Conservation (phyloP, 2,329 filamentous ascomycete genomes). For the Aspergillus fumigatus region DNA sequence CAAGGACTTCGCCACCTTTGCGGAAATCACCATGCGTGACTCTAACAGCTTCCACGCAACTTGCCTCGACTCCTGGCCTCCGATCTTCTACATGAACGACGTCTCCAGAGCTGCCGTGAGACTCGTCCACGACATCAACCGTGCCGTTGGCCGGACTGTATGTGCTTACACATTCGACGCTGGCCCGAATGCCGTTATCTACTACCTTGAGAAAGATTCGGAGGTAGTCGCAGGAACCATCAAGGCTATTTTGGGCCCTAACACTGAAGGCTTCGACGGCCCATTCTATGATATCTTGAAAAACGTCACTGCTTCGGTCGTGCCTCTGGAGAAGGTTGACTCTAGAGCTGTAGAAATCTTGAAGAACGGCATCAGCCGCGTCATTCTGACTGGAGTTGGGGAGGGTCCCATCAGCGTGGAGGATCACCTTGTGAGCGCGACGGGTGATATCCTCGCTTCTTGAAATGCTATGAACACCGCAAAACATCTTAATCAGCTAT, state of each 20-base stretch:
- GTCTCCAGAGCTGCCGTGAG: slow-evolving; percentile 81
- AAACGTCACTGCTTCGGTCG: slow-evolving; percentile 43
- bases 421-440: slow-evolving; percentile 67
- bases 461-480: neutral
- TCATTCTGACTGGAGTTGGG: slow-evolving; percentile 88
- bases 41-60: slow-evolving; percentile 96
- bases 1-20: slow-evolving; percentile 81
- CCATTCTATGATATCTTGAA: slow-evolving; percentile 52
- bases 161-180: slow-evolving; percentile 98
- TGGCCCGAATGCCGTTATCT: slow-evolving; percentile 93
- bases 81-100: slow-evolving; percentile 99
- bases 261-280: slow-evolving; percentile 53
- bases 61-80: slow-evolving; percentile 90
- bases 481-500: neutral
- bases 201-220: slow-evolving; percentile 80
- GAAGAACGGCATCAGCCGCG: slow-evolving; percentile 74
- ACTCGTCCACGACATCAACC: slow-evolving; percentile 85
- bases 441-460: slow-evolving; percentile 48
- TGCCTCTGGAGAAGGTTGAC: slow-evolving; percentile 59
- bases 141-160: slow-evolving; percentile 68
- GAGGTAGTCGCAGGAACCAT: slow-evolving; percentile 72
- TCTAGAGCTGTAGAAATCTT: slow-evolving; percentile 57
- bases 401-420: slow-evolving; percentile 80
- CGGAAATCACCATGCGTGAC: slow-evolving; percentile 89
- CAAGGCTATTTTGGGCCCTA: slow-evolving; percentile 66